Evolutionary conservation across 2,329 filamentous ascomycete genomes (phyloP), one percentile per base, ranked within the genome.

Genomic region (Trichothecium sympodiale): DNA sequence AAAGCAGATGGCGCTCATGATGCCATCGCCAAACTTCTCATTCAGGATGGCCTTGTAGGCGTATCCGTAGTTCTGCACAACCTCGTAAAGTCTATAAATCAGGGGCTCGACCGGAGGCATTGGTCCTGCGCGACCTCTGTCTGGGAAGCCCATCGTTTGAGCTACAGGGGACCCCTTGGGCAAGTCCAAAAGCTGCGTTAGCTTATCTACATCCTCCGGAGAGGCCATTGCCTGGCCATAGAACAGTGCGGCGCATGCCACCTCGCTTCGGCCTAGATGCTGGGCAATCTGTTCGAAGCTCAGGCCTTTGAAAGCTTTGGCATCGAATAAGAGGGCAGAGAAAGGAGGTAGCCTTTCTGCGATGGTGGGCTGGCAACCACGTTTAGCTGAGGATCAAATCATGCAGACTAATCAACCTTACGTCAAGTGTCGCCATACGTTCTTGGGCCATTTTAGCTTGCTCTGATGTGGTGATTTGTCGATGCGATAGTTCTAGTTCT

Each of bases 41-140:
- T 96, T 95, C 58, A 95, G 56, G 4, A 96, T 74, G 1, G 87
- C 88, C 70, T 95, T 95, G 63, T 93, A 95, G 1, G 88, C 84
- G 57, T 94, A 93, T 1, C 89, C 89, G 52, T 95, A 95, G 58
- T 94, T 96, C 64, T 95, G 88, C 42, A 96, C 80, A 54, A 95
- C 83, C 68, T 96, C 89, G 57, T 86, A 95, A 40, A 95, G 58
- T 3, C 89, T 70, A 59, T 96, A 96, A 53, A 95, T 88, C 46
- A 59, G 52, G 16, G 59, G 59, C 30, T 60, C 57, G 15, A 46
- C 44, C 5, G 57, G 57, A 10, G 57, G 57, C 57, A 60, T 60
- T 4, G 51, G 52, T 2, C 50, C 56, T 0, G 79, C 73, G 36
- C 77, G 69, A 25, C 88, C 88, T 3, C 88, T 74, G 56, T 94